Evolutionary conservation across 495 filamentous ascomycete species (phyloP).

Genomic region (Tirmania nivea): DNA sequence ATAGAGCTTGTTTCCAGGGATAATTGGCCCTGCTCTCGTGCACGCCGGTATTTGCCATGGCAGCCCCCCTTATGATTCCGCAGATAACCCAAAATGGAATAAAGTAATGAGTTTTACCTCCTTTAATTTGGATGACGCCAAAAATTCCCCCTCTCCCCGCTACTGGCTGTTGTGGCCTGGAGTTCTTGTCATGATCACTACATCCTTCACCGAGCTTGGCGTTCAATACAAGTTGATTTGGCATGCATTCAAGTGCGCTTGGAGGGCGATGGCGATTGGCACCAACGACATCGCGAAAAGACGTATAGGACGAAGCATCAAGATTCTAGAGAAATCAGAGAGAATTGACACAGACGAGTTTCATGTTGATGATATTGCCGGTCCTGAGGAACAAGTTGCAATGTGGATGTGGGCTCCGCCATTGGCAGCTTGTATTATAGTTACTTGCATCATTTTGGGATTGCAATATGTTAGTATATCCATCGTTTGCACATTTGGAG

Average conservation of each 20-base stretch:
- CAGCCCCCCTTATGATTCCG: conserved; percentile 5
- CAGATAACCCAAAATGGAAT: conserved; percentile 31
- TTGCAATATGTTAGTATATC: conserved; percentile 27
- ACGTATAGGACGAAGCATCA: conserved; percentile 21
- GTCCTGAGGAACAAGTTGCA: conserved; percentile 33
- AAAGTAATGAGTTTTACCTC: conserved; percentile 29
- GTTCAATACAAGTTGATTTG: conserved; percentile 40
- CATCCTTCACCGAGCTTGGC: conserved; percentile 37
- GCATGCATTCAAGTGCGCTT: conserved; percentile 29
- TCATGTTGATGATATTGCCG: conserved; percentile 35
- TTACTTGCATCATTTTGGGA: conserved; percentile 35
- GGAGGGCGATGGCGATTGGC: conserved; percentile 24
- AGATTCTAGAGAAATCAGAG: conserved; percentile 25
- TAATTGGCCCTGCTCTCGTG: conserved; percentile 41
- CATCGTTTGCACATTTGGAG: not conserved
- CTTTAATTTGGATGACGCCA: conserved; percentile 25
- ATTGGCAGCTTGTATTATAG: conserved; percentile 29
- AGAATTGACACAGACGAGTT: conserved; percentile 29
- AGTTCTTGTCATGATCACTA: conserved; percentile 41
- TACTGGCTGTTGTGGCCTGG: conserved; percentile 50
- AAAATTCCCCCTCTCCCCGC: conserved; percentile 31
- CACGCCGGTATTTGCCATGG: conserved; percentile 32
- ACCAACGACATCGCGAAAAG: conserved; percentile 23
- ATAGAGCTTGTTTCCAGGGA: conserved; percentile 5
- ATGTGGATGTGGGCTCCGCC: conserved; percentile 39